Percentiles rank a stretch among this genome's conserved stretches.
phyloP scores from a whole-genome alignment of 768 basidiomycete species.

The Leucocoprinus birnbaumii region DNA sequence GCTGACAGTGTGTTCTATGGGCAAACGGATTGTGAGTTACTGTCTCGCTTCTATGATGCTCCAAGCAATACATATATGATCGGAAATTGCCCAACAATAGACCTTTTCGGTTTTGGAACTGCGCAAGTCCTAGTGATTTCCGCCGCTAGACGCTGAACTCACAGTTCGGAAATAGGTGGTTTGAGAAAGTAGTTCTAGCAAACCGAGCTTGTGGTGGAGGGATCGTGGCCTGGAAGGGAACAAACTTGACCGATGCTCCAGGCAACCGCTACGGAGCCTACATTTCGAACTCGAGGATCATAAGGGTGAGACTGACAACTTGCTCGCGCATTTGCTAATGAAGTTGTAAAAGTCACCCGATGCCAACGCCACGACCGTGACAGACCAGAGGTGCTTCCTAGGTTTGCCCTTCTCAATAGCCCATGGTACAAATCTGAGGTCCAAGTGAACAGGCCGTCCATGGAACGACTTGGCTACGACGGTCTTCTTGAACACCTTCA shows the following conservation, averaged over 20 bases:
- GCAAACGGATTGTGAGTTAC: constrained; percentile 55
- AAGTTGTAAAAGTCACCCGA: constrained; percentile 47
- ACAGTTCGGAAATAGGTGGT: constrained; percentile 40
- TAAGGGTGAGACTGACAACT: constrained; percentile 37
- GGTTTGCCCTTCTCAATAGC: constrained; percentile 24
- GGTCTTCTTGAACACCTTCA: constrained; percentile 50
- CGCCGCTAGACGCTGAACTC: neutral
- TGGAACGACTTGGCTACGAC: constrained; percentile 61
- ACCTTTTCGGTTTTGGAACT: constrained; percentile 60
- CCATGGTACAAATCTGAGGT: neutral
- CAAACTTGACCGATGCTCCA: constrained; percentile 47
- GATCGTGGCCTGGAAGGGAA: constrained; percentile 63
- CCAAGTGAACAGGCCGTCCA: constrained; percentile 36
- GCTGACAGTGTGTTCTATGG: constrained; percentile 63
- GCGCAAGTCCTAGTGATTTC: constrained; percentile 33
- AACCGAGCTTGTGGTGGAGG: constrained; percentile 66
- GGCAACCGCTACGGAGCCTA: constrained; percentile 55
- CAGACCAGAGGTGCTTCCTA: constrained; percentile 45
- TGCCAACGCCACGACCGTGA: constrained; percentile 46
- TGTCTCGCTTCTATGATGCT: neutral
- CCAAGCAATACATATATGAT: neutral
- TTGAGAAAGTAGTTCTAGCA: constrained; percentile 55
- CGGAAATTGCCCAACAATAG: constrained; percentile 22
- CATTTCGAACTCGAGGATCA: constrained; percentile 51
- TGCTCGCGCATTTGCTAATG: neutral